Conservation (phyloP, 257 asterid species). For the Cinchona pubescens region DNA sequence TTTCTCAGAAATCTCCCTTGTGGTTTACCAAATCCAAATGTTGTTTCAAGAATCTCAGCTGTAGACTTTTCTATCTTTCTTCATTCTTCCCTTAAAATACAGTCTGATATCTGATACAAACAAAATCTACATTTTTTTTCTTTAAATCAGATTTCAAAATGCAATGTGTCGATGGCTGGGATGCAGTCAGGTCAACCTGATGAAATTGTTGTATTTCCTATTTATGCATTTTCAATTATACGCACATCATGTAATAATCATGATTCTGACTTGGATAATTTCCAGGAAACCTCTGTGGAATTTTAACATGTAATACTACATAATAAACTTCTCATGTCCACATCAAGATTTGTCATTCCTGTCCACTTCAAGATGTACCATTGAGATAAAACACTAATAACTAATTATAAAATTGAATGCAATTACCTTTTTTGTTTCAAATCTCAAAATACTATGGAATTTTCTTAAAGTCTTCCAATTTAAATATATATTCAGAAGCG, state of each 20-base stretch:
- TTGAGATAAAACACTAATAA: background rate
- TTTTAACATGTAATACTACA: background rate
- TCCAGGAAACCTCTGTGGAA: background rate
- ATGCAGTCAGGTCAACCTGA: too few relatives aligned
- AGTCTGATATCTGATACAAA: background rate
- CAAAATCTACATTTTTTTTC: too few relatives aligned
- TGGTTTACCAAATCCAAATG: background rate
- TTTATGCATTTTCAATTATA: too few relatives aligned
- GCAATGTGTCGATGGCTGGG: background rate
- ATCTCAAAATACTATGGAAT: background rate
- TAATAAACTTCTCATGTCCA: background rate
- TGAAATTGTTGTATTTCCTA: too few relatives aligned
- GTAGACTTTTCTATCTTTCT: background rate
- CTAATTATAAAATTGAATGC: background rate
- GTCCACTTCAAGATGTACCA: background rate
- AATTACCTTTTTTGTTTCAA: too few relatives aligned
- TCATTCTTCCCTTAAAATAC: too few relatives aligned
- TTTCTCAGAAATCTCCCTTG: background rate
- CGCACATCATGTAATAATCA: background rate
- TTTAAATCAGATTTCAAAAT: background rate
- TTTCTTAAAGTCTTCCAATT: too few relatives aligned
- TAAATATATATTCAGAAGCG: background rate
- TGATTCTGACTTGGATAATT: background rate
- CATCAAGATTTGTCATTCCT: background rate
- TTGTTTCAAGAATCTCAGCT: background rate